phyloP scores from a whole-genome alignment of 2,329 filamentous ascomycete genomes.

The Sordariomycetes sp. region DNA sequence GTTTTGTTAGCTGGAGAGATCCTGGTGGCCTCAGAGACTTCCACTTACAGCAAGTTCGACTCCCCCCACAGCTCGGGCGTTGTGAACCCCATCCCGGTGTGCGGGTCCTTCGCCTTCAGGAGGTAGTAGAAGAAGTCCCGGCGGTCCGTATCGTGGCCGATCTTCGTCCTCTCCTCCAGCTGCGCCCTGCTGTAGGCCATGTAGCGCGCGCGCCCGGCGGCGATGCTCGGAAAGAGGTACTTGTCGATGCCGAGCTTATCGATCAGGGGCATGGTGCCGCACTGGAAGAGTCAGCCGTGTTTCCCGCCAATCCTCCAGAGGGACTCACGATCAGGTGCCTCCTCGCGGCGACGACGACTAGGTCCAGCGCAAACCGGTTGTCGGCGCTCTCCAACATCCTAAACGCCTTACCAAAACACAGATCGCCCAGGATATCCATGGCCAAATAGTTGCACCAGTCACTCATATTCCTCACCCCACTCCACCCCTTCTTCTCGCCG shows the following conservation, averaged over 20 bases:
- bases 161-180: slow-evolving; percentile 53
- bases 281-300: slow-evolving; percentile 27
- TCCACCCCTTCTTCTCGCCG: slow-evolving; percentile 43
- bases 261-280: slow-evolving; percentile 61
- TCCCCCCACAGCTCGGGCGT: slow-evolving; percentile 61
- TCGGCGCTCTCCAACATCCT: slow-evolving; percentile 48
- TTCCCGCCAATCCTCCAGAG: background rate
- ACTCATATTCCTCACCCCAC: slow-evolving; percentile 47
- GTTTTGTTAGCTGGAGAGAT: background rate
- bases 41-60: slow-evolving; percentile 51
- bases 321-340: slow-evolving; percentile 54
- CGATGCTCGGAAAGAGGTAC: slow-evolving; percentile 56
- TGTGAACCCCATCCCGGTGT: slow-evolving; percentile 56
- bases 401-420: slow-evolving; percentile 52
- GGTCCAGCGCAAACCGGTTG: slow-evolving; percentile 54
- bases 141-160: slow-evolving; percentile 55
- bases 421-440: slow-evolving; percentile 51
- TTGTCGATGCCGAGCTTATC: slow-evolving; percentile 57
- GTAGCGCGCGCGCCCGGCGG: slow-evolving; percentile 56
- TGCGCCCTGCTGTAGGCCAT: slow-evolving; percentile 62
- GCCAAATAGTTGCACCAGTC: slow-evolving; percentile 52
- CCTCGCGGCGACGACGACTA: slow-evolving; percentile 58
- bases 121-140: slow-evolving; percentile 71
- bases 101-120: slow-evolving; percentile 59
- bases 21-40: background rate